Base-by-base conservation (phyloP, 1,284 basidiomycete genomes). In the Hemileia vastatrix region DNA sequence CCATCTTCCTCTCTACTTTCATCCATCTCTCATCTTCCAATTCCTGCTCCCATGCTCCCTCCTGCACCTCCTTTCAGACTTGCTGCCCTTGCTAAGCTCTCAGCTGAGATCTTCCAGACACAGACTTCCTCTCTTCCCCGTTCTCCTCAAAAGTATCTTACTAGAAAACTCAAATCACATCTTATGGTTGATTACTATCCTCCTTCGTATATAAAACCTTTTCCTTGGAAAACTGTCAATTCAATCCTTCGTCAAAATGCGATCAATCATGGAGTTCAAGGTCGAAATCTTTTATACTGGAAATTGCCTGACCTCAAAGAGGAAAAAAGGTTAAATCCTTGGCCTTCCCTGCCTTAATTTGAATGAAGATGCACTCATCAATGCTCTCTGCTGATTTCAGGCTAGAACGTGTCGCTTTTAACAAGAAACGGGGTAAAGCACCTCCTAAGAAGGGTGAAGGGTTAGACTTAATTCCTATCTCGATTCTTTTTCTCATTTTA, bases 391-490 rank as follows among this genome's bases (percentile, higher is more conserved):
- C 33, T 11, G 6, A 54, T 5, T 40, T 31, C 24, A 62, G 59
- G 32, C 55, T 62, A 27, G 59, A 62, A 48, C 44, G 59, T 49
- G 53, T 62, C 24, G 59, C 59, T 33, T 43, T 54, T 50, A 62
- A 62, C 40, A 23, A 48, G 13, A 62, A 62, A 55, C 51, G 59
- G 21, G 59, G 59, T 40, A 62, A 62, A 31, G 59, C 52, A 43
- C 59, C 59, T 36, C 59, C 59, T 27, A 62, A 62, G 53, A 62
- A 62, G 48, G 59, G 59, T 48, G 59, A 62, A 62, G 59, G 59
- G 59, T 62, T 21, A 36, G 50, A n/a, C n/a, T n/a, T n/a, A n/a
- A n/a, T n/a, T n/a, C n/a, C n/a, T n/a, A n/a, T n/a, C n/a, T n/a
- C n/a, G n/a, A n/a, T n/a, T n/a, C n/a, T n/a, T n/a, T 61, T 24